A percentile compares a stretch with the other conserved stretches of the same genome.
Conservation (phyloP, 2,329 filamentous ascomycete species). For the Alternaria arborescens region DNA sequence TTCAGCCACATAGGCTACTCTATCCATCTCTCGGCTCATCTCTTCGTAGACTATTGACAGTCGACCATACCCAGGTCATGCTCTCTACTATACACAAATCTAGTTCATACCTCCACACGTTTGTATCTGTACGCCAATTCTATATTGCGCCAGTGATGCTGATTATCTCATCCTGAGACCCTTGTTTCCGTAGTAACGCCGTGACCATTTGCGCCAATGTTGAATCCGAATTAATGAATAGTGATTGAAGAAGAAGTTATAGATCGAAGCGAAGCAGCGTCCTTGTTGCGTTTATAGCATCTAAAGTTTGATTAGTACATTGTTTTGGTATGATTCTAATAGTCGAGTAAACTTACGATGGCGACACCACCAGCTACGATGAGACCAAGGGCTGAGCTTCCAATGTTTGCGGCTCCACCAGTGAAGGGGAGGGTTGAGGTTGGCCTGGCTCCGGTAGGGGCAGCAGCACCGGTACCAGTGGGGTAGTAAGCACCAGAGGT, state of each 20-base stretch:
- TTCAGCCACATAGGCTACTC: not conserved
- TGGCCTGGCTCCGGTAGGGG: conserved; percentile 23
- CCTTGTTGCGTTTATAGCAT: conserved; percentile 17
- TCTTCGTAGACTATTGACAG: not conserved
- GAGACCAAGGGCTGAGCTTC: conserved; percentile 40
- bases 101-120: conserved; percentile 3
- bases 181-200: conserved; percentile 7
- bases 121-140: conserved; percentile 2
- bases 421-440: conserved; percentile 36
- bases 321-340: not conserved
- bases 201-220: conserved; percentile 14
- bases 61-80: conserved; percentile 1
- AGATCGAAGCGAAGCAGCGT: not conserved
- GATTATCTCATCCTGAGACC: not conserved
- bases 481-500: conserved; percentile 33
- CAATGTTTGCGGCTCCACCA: conserved; percentile 35
- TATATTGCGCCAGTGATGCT: conserved; percentile 12
- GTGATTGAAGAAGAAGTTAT: conserved; percentile 5
- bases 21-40: not conserved
- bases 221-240: conserved; percentile 8
- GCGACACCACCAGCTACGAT: conserved; percentile 45
- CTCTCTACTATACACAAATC: not conserved
- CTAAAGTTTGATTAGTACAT: conserved; percentile 7
- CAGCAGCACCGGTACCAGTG: conserved; percentile 33
- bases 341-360: conserved; percentile 28